phyloP scores from a whole-genome alignment of 805 yeast genomes.

The Limtongozyma cylindracea region DNA sequence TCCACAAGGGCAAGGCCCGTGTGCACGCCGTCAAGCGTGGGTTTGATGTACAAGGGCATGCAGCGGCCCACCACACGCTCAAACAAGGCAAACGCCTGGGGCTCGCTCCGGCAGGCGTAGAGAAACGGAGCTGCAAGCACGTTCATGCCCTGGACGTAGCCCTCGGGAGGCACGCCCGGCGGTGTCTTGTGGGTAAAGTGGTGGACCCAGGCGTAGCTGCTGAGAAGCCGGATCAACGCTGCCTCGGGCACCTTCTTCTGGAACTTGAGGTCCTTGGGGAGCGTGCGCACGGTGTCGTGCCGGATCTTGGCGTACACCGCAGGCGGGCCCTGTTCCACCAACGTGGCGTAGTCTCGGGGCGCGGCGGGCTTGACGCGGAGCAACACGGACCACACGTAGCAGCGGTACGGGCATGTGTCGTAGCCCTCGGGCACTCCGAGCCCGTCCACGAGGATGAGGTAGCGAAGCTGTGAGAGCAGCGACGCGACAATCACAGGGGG shows the following conservation, averaged over 20 bases:
- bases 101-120: conserved; percentile 53
- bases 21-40: conserved; percentile 60
- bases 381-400: conserved; percentile 63
- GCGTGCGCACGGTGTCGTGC: conserved; percentile 70
- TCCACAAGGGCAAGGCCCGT: conserved; percentile 59
- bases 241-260: conserved; percentile 43
- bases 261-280: conserved; percentile 48
- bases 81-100: conserved; percentile 60
- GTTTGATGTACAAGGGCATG: conserved; percentile 59
- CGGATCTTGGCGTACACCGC: conserved; percentile 41
- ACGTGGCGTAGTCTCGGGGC: conserved; percentile 24
- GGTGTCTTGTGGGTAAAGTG: conserved; percentile 11
- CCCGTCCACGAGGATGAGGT: conserved; percentile 16
- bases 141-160: conserved; percentile 85
- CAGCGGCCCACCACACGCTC: conserved; percentile 31
- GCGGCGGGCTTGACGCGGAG: conserved; percentile 34
- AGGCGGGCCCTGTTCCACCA: conserved; percentile 29
- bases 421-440: conserved; percentile 14
- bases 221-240: conserved; percentile 38
- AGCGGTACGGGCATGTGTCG: conserved; percentile 38
- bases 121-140: conserved; percentile 68
- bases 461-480: conserved; percentile 21
- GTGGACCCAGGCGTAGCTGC: conserved; percentile 61
- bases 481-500: conserved; percentile 19
- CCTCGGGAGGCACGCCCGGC: no score